A percentile compares a stretch with the other conserved stretches of the same genome.
Conservation (phyloP, 345 rosid genomes). For the Eucalyptus curtisii region DNA sequence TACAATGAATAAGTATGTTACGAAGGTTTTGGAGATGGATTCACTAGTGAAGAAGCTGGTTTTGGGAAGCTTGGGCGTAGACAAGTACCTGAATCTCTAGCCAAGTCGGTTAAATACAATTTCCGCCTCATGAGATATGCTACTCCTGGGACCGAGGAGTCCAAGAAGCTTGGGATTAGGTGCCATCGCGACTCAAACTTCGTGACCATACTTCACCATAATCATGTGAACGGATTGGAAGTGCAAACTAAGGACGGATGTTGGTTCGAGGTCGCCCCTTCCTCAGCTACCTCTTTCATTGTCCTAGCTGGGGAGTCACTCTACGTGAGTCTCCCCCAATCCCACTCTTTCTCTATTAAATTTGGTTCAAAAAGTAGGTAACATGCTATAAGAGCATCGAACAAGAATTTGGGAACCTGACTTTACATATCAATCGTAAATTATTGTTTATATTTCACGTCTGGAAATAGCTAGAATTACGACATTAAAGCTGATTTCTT, state of each 20-base stretch:
- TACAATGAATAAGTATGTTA: background rate
- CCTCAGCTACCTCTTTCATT: background rate
- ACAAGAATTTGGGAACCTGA: background rate
- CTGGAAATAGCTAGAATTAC: background rate
- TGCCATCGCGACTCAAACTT: background rate
- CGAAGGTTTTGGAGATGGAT: background rate
- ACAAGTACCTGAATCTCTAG: background rate
- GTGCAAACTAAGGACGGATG: background rate
- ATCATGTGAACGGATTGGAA: background rate
- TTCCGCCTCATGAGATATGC: background rate
- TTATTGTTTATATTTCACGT: background rate
- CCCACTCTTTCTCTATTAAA: background rate
- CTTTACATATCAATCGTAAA: background rate
- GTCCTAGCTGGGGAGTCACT: background rate
- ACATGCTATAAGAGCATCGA: background rate
- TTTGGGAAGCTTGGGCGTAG: background rate
- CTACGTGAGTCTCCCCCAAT: background rate
- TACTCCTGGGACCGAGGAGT: background rate
- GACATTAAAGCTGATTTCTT: background rate
- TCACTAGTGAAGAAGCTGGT: background rate
- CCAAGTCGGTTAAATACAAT: background rate
- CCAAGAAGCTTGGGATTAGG: background rate
- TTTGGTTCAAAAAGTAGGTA: background rate
- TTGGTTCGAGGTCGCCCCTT: background rate
- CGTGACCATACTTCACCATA: constrained; percentile 1